Conservation (phyloP, 2,329 filamentous ascomycete genomes). For the Colletotrichum caudatum region DNA sequence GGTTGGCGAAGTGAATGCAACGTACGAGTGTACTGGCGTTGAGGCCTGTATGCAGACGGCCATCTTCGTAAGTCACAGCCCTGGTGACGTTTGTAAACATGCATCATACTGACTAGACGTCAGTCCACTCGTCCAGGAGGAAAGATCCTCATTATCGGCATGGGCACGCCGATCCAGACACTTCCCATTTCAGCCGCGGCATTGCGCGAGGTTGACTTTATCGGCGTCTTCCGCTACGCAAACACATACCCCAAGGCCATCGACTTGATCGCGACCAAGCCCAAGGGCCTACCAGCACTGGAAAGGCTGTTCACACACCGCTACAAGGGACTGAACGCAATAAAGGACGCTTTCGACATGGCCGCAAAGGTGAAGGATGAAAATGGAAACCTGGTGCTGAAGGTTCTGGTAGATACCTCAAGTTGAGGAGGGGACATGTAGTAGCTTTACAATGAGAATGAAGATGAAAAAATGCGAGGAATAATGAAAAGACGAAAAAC, state of each 20-base stretch:
- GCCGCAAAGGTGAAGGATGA: conserved; percentile 78
- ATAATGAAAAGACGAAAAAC: background rate
- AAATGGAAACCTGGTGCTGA: conserved; percentile 77
- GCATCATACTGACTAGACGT: conserved; percentile 1
- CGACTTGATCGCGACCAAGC: conserved; percentile 61
- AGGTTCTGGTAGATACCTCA: conserved; percentile 73
- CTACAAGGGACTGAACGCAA: conserved; percentile 71
- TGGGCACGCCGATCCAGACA: conserved; percentile 78
- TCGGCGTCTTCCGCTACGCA: conserved; percentile 79
- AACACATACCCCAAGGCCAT: conserved; percentile 76
- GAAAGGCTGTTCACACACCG: conserved; percentile 78
- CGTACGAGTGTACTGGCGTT: conserved; percentile 85
- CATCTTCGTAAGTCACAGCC: conserved; percentile 68
- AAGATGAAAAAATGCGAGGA: background rate
- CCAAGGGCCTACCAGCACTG: conserved; percentile 71
- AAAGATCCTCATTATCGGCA: conserved; percentile 77
- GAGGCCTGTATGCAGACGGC: conserved; percentile 80
- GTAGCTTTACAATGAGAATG: background rate
- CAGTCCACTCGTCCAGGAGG: conserved; percentile 74
- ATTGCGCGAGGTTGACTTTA: conserved; percentile 77
- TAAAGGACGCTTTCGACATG: conserved; percentile 78
- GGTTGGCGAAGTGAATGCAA: conserved; percentile 73
- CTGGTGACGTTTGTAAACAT: background rate
- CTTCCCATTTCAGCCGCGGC: conserved; percentile 77
- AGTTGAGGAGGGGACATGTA: conserved; percentile 8